Conservation (phyloP, 2,329 filamentous ascomycete genomes). For the Verticillium nonalfalfae region DNA sequence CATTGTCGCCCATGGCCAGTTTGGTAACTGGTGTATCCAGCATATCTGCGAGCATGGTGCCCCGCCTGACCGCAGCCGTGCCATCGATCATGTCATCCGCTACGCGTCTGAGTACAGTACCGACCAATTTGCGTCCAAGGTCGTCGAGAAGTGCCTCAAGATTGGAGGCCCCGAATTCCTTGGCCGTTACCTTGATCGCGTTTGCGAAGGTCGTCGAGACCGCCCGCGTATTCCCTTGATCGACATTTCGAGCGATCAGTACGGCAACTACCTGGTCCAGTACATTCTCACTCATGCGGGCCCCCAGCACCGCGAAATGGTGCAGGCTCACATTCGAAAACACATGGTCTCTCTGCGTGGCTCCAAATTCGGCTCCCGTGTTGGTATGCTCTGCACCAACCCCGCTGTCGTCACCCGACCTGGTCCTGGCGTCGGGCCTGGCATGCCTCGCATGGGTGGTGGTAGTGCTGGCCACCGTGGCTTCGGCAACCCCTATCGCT, state of each 20-base stretch:
- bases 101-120: constrained; percentile 96
- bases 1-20: constrained; percentile 93
- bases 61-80: constrained; percentile 83
- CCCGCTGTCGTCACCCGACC: constrained; percentile 84
- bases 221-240: constrained; percentile 95
- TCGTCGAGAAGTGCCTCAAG: constrained; percentile 98
- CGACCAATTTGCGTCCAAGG: constrained; percentile 98
- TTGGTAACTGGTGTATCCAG: constrained; percentile 99
- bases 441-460: constrained; percentile 53
- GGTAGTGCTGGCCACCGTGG: constrained; percentile 48
- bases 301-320: constrained; percentile 84
- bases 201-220: constrained; percentile 85
- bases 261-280: constrained; percentile 96
- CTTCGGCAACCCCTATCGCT: constrained; percentile 54
- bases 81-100: constrained; percentile 90
- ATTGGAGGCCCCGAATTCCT: constrained; percentile 89
- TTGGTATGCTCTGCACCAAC: constrained; percentile 98
- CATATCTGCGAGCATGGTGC: constrained; percentile 97
- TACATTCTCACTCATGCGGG: constrained; percentile 90
- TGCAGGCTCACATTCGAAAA: constrained; percentile 91
- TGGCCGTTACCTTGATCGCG: constrained; percentile 83
- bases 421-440: constrained; percentile 70
- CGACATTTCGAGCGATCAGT: constrained; percentile 97
- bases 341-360: constrained; percentile 99
- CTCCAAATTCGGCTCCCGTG: constrained; percentile 96